Evolutionary conservation across 257 asterid species (phyloP), one percentile per base, ranked within the genome.

Genomic region (Ophiorrhiza pumila): DNA sequence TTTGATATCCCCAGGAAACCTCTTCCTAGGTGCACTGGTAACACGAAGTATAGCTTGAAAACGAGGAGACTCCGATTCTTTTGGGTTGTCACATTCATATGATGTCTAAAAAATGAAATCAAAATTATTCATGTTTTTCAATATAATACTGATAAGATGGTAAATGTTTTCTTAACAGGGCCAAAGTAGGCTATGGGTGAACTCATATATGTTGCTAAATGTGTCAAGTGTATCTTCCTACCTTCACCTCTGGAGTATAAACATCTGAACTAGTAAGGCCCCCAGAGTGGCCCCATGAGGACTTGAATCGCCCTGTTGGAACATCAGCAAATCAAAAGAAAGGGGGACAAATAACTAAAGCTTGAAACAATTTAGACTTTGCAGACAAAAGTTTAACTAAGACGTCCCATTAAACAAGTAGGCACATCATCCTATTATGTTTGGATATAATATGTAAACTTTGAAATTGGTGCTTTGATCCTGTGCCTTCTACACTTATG

Each of bases 11-110:
- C 91, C 92, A 32, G 99, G 99, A 79, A 83, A 83, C 87, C 98
- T 86, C 89, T 95, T 95, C 88, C 97, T 90, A 65, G 99, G 99
- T 41, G 91, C 99, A 89, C 97, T 92, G 67, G 99, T 95, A 66
- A 95, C 82, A 72, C 99, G 98, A 60, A 95, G 95, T 87, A 94
- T 94, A 76, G 97, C 99, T 92, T 94, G 95, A 81, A 91, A 89
- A 52, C 99, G 95, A 6, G 99, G 99, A 64, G 99, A 95, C 79
- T 92, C 98, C 0, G 99, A 92, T 87, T 91, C 99, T 83, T 92
- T 95, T 17, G 99, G 99, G 76, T 94, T 90, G 14, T 94, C 99
- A 74, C 94, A 90, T 18, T 92, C 99, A 78, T 83, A 93, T 55
- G 97, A 81, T 74, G 97, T 76, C 99, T 92, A 78, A 46, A 70